Evolutionary conservation across 192 early-diverging fungal genomes (phyloP).

Genomic region (Linnemannia hyalina): DNA sequence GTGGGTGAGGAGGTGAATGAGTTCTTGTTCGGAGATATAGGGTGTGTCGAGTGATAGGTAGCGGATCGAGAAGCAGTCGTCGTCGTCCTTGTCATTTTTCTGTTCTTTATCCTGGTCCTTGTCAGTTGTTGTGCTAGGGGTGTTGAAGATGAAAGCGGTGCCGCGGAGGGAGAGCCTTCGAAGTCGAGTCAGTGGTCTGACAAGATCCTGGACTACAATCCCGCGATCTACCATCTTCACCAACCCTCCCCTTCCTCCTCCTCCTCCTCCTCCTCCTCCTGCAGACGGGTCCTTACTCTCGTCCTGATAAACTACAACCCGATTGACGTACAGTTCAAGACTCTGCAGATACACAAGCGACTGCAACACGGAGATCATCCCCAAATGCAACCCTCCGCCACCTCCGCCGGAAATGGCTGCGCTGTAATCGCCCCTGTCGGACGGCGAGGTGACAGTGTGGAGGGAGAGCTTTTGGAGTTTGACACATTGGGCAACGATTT

Average conservation of each 20-base stretch:
- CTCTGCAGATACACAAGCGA: slow-evolving; percentile 2
- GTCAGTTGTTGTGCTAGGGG: background rate
- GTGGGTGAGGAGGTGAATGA: slow-evolving; percentile 2
- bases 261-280: background rate
- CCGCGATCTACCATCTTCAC: background rate
- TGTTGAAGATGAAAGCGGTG: slow-evolving; percentile 11
- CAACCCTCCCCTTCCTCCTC: background rate
- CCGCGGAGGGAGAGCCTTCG: slow-evolving; percentile 13
- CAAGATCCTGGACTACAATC: slow-evolving; percentile 13
- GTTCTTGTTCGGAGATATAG: background rate
- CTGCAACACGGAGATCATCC: slow-evolving; percentile 9
- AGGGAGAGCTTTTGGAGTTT: slow-evolving; percentile 29
- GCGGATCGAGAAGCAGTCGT: slow-evolving; percentile 3
- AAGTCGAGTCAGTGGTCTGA: slow-evolving; percentile 10
- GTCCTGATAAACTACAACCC: slow-evolving; percentile 1
- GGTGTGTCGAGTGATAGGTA: slow-evolving; percentile 23
- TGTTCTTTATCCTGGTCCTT: background rate
- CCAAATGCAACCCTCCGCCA: slow-evolving; percentile 9
- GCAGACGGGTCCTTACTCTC: background rate
- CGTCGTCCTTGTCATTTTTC: background rate
- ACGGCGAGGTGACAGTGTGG: background rate
- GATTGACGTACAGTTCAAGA: slow-evolving; percentile 15
- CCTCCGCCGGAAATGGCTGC: background rate
- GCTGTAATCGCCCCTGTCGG: background rate
- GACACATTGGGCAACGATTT: slow-evolving; percentile 12